These are phyloP conservation scores for Taphrina wiesneri DNA, from an alignment of 1,139 yeast species.

Conservation along the genomic window DNA sequence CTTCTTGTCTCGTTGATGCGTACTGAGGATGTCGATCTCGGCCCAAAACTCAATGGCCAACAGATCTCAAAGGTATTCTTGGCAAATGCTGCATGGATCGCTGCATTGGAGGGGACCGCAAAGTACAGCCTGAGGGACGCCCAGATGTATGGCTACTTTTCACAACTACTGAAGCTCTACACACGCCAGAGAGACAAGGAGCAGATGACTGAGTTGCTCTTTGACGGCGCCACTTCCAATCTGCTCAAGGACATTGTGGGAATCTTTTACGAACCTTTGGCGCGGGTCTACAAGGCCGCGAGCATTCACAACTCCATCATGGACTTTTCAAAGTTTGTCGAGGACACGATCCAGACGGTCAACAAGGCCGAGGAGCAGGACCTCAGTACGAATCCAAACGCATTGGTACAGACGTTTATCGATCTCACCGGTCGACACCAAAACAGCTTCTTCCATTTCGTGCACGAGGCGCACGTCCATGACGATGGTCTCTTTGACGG, in stretches of 20 bases:
- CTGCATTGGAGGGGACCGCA: constrained; percentile 43
- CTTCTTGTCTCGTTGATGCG: constrained; percentile 43
- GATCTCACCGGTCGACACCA: constrained; percentile 69
- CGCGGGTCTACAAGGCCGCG: constrained; percentile 71
- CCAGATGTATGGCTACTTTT: constrained; percentile 49
- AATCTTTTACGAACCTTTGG: constrained; percentile 80
- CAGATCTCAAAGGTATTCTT: constrained; percentile 40
- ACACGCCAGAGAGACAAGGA: constrained; percentile 74
- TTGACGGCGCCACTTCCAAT: constrained; percentile 73
- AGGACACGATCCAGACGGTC: constrained; percentile 62
- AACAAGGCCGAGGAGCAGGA: constrained; percentile 55
- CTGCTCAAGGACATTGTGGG: constrained; percentile 71
- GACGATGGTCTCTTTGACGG: constrained; percentile 76
- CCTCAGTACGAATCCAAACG: constrained; percentile 50
- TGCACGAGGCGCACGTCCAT: constrained; percentile 71
- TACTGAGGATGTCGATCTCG: constrained; percentile 36
- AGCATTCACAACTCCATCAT: constrained; percentile 73
- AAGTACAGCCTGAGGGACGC: constrained; percentile 42
- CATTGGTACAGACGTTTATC: constrained; percentile 65
- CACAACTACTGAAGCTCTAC: constrained; percentile 63
- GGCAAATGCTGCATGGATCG: constrained; percentile 50
- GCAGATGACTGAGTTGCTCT: constrained; percentile 73
- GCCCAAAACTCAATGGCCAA: constrained; percentile 36
- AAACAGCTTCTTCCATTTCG: constrained; percentile 66
- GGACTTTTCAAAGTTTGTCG: constrained; percentile 70